Percentiles rank a stretch among this genome's conserved stretches.
These are phyloP conservation scores for Yamadazyma conglobata DNA, from an alignment of 1,139 yeast species.

Conservation along the genomic window DNA sequence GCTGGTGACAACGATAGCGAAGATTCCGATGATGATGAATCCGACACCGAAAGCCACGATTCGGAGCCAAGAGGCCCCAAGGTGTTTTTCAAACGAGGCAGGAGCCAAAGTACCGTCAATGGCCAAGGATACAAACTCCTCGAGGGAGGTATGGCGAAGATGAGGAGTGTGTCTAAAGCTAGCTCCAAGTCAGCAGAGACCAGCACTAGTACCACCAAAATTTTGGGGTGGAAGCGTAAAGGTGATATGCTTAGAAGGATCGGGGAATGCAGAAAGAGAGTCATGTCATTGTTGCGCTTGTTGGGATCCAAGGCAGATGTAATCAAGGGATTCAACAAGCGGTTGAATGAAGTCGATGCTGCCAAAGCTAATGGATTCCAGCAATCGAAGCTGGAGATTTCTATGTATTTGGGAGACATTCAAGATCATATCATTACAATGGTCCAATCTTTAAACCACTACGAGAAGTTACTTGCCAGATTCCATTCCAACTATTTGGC, in stretches of 20 bases:
- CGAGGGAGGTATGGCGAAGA: constrained; percentile 5
- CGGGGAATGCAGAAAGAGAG: constrained; percentile 92
- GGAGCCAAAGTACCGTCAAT: constrained; percentile 42
- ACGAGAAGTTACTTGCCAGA: constrained; percentile 87
- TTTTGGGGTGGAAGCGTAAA: constrained; percentile 80
- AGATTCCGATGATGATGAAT: constrained; percentile 33
- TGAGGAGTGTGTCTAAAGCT: constrained; percentile 7
- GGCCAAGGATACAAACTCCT: constrained; percentile 15
- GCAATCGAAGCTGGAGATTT: constrained; percentile 44
- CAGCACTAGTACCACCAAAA: constrained; percentile 46
- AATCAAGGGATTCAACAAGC: constrained; percentile 86
- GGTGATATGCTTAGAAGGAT: constrained; percentile 93
- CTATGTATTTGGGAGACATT: constrained; percentile 87
- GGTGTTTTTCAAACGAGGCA: constrained; percentile 35
- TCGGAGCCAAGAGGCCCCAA: constrained; percentile 9
- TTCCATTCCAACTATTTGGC: constrained; percentile 95
- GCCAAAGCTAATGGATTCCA: constrained; percentile 32
- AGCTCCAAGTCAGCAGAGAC: constrained; percentile 20
- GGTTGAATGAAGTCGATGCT: constrained; percentile 75
- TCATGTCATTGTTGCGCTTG: constrained; percentile 82
- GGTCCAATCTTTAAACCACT: constrained; percentile 92
- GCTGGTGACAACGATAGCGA: constrained; percentile 53
- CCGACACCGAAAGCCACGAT: constrained; percentile 13
- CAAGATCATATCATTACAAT: constrained; percentile 94
- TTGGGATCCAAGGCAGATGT: constrained; percentile 95